A percentile compares a stretch with the other conserved stretches of the same genome.
phyloP scores from a whole-genome alignment of 768 basidiomycete genomes.

The Tylopilus sp. region DNA sequence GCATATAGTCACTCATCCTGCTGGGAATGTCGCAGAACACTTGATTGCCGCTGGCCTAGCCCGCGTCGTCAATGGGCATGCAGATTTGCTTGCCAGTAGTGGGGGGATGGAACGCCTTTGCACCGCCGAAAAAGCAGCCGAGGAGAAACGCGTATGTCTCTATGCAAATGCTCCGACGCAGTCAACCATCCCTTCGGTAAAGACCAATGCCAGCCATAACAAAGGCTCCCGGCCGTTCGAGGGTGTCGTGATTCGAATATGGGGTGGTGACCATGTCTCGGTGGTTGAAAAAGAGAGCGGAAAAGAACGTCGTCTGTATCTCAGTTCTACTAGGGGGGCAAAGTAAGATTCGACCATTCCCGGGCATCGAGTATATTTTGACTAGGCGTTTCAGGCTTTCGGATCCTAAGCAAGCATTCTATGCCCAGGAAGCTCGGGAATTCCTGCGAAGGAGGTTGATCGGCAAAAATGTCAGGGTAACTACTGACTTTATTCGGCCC shows the following conservation, averaged over 20 bases:
- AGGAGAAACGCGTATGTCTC: constrained; percentile 67
- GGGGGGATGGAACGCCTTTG: constrained; percentile 89
- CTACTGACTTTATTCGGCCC: constrained; percentile 87
- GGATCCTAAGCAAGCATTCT: constrained; percentile 82
- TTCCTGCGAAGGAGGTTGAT: constrained; percentile 90
- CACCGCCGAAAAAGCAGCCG: constrained; percentile 76
- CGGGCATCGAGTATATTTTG: not conserved
- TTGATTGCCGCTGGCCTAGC: constrained; percentile 83
- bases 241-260: constrained; percentile 78
- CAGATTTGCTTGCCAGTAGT: constrained; percentile 81
- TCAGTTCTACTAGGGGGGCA: constrained; percentile 86
- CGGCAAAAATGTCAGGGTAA: constrained; percentile 81
- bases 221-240: constrained; percentile 62
- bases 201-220: constrained; percentile 44
- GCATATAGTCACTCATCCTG: constrained; percentile 74
- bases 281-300: constrained; percentile 67
- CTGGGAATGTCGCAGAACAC: constrained; percentile 91
- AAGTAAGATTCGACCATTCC: constrained; percentile 46
- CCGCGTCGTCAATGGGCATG: constrained; percentile 95
- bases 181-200: constrained; percentile 35
- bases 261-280: constrained; percentile 91
- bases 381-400: constrained; percentile 50
- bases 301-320: constrained; percentile 79
- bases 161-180: constrained; percentile 55
- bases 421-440: constrained; percentile 90